These are phyloP conservation scores for Hymenoscyphus scutula DNA, from an alignment of 2,329 filamentous ascomycete genomes.

Conservation along the genomic window DNA sequence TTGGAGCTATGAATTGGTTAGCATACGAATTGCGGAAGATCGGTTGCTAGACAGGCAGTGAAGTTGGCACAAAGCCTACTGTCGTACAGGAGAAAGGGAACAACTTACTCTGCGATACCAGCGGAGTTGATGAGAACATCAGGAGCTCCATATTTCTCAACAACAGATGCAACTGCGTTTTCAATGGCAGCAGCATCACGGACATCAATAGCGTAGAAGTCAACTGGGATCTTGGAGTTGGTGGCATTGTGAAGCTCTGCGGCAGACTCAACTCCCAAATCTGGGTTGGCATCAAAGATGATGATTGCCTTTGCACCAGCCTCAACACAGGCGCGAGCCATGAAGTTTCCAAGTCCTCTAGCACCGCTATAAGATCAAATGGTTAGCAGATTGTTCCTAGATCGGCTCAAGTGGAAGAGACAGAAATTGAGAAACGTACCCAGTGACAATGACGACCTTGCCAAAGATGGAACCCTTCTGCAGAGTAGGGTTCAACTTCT, in stretches of 20 bases:
- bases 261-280: conserved; percentile 68
- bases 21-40: conserved; percentile 7
- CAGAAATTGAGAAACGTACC: conserved; percentile 45
- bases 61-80: conserved; percentile 6
- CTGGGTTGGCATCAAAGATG: conserved; percentile 75
- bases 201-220: conserved; percentile 78
- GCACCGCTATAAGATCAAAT: conserved; percentile 53
- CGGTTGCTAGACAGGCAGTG: neutral
- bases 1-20: conserved; percentile 54
- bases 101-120: conserved; percentile 67
- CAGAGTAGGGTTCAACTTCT: conserved; percentile 61
- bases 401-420: neutral
- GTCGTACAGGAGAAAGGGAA: conserved; percentile 1
- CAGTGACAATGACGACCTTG: conserved; percentile 72
- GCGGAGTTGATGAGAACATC: conserved; percentile 79
- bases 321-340: conserved; percentile 75
- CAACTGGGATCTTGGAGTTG: conserved; percentile 59
- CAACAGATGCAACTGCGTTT: conserved; percentile 64
- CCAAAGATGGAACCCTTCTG: conserved; percentile 66
- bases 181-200: conserved; percentile 69
- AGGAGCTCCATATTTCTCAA: conserved; percentile 64
- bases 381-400: neutral
- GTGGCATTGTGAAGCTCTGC: conserved; percentile 69
- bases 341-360: conserved; percentile 74
- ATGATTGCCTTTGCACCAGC: conserved; percentile 71